Base-by-base conservation (phyloP, 2,329 filamentous ascomycete species). In the Fusarium circinatum region DNA sequence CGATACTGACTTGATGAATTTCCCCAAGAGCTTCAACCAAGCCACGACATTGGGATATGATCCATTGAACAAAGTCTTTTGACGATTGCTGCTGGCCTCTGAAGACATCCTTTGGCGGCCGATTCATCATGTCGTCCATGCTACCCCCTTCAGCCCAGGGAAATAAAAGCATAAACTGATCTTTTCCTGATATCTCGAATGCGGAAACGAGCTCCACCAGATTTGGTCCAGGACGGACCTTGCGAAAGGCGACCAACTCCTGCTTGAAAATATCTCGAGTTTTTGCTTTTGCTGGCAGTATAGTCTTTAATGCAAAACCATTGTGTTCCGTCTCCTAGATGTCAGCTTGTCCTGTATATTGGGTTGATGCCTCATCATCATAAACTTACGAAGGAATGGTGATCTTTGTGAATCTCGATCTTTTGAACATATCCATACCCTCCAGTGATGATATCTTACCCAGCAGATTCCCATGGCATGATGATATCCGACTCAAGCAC, bases 371-470 rank as follows among this genome's bases (percentile, higher is more conserved):
- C n/a, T n/a, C n/a, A n/a, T n/a, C n/a, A n/a, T n/a, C n/a, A n/a
- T n/a, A n/a, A 5, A 30, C 65, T 42, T 39, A 68, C 65, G 3
- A 67, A 62, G 3, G n/a, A 36, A 10, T 67, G 55, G 3, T 66
- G 62, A 2, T 61, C 54, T 18, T 17, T 17, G 3, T 66, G 65
- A 0, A 68, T 60, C 18, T 17, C 24, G 30, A 68, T 15, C 4
- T 28, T 38, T 3, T 39, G 39, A 1, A 66, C 52, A 18, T 20
- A 2, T 8, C 62, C 54, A 6, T 48, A 48, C 3, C 65, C 45
- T 2, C 44, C 51, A 9, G 34, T 66, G 3, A 30, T 3, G 45
- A n/a, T 30, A 6, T 3, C 17, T 0, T 48, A 20, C 26, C 45
- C 26, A 17, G 45, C 45, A 17, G 20, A 30, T 48, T 48, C 45